Conservation (phyloP, 2,329 filamentous ascomycete species). For the Diaporthe capsici region DNA sequence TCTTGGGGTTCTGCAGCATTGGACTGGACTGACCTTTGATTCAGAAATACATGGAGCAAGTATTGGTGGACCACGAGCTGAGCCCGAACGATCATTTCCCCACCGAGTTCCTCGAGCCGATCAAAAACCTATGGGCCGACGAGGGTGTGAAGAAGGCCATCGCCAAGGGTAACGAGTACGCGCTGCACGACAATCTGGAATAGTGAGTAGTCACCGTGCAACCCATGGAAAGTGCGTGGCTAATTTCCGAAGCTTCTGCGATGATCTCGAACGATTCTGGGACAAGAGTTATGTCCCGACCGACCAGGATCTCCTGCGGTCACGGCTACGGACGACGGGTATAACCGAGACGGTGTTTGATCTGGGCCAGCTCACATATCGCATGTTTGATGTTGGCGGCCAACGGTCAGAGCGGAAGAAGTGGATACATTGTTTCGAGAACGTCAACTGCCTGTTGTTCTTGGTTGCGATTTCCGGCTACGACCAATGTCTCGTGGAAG, state of each 20-base stretch:
- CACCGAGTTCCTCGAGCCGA: slow-evolving; percentile 81
- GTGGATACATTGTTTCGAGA: slow-evolving; percentile 98
- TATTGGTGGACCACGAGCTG: slow-evolving; percentile 86
- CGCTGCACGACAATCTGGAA: slow-evolving; percentile 92
- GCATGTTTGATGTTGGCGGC: slow-evolving; percentile 96
- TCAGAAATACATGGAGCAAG: slow-evolving; percentile 82
- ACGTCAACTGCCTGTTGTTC: slow-evolving; percentile 92
- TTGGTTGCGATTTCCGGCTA: slow-evolving; percentile 96
- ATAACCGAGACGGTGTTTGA: slow-evolving; percentile 97
- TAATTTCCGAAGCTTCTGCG: slow-evolving; percentile 78
- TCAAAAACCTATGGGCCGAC: slow-evolving; percentile 89
- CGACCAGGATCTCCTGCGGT: slow-evolving; percentile 94
- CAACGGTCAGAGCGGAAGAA: slow-evolving; percentile 96
- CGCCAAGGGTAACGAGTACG: slow-evolving; percentile 94
- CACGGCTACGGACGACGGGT: slow-evolving; percentile 90
- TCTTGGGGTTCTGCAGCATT: slow-evolving; percentile 17
- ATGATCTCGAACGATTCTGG: slow-evolving; percentile 82
- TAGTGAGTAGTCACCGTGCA: slow-evolving; percentile 75
- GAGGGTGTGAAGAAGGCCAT: slow-evolving; percentile 89
- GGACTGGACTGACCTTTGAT: slow-evolving; percentile 23
- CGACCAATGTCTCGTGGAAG: slow-evolving; percentile 95
- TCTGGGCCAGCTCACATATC: slow-evolving; percentile 90
- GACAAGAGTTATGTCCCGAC: slow-evolving; percentile 85
- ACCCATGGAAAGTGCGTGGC: not conserved
- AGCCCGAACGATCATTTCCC: slow-evolving; percentile 86